Conservation (phyloP, 1,139 yeast species). For the Diutina sp. region DNA sequence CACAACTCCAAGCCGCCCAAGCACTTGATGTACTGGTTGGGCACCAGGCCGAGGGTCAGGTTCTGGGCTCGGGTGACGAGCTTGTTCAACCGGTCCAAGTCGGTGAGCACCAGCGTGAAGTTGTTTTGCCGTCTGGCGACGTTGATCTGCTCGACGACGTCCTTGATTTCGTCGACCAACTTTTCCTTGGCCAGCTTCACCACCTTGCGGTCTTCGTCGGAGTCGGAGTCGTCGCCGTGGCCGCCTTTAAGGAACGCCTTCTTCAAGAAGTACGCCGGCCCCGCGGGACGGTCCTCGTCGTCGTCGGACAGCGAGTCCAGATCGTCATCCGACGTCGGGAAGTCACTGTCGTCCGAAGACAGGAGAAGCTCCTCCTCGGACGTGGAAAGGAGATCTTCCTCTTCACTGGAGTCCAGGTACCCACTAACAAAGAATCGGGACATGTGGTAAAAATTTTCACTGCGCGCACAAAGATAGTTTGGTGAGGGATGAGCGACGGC, state of each 20-base stretch:
- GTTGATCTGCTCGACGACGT: conserved; percentile 55
- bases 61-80: conserved; percentile 57
- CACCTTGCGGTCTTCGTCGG: conserved; percentile 56
- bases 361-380: conserved; percentile 54
- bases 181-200: conserved; percentile 93
- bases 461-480: neutral
- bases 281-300: conserved; percentile 32
- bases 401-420: conserved; percentile 58
- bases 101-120: conserved; percentile 67
- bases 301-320: conserved; percentile 28
- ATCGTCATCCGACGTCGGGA: conserved; percentile 10
- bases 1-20: conserved; percentile 65
- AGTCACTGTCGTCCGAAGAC: conserved; percentile 23
- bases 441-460: conserved; percentile 21
- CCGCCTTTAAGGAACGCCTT: conserved; percentile 39
- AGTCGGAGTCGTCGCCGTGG: conserved; percentile 37
- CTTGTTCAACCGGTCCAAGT: conserved; percentile 69
- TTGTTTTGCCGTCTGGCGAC: conserved; percentile 59
- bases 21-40: conserved; percentile 57
- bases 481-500: neutral
- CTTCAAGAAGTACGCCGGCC: conserved; percentile 47
- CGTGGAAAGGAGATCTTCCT: conserved; percentile 60
- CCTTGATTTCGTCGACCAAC: conserved; percentile 74
- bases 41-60: conserved; percentile 55
- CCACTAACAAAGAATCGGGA: conserved; percentile 68